A percentile compares a stretch with the other conserved stretches of the same genome.
Conservation (phyloP, 2,329 filamentous ascomycete species). For the Verticillium klebahnii region DNA sequence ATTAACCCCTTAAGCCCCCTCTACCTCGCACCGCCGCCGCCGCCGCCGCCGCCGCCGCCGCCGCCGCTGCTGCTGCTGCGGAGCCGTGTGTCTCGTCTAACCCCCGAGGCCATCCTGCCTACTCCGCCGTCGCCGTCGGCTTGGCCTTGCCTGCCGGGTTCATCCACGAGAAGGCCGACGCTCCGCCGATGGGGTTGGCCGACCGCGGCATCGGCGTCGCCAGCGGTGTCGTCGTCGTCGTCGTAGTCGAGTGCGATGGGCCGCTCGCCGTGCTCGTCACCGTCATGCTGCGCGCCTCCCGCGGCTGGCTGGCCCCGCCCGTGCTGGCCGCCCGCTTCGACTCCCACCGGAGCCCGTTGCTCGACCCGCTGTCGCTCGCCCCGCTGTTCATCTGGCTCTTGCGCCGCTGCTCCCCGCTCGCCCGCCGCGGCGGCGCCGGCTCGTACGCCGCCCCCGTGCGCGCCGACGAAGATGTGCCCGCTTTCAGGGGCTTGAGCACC, state of each 20-base stretch:
- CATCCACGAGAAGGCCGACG: slow-evolving; percentile 92
- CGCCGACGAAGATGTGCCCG: slow-evolving; percentile 37
- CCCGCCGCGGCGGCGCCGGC: slow-evolving; percentile 37
- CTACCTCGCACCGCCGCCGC: not conserved
- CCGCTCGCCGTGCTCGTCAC: slow-evolving; percentile 16
- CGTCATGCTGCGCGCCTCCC: slow-evolving; percentile 10
- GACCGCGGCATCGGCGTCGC: slow-evolving; percentile 42
- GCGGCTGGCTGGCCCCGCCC: slow-evolving; percentile 14
- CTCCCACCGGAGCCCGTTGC: slow-evolving; percentile 43
- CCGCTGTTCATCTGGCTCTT: slow-evolving; percentile 43
- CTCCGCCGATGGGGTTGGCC: slow-evolving; percentile 84
- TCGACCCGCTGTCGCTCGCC: slow-evolving; percentile 15
- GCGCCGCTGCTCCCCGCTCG: slow-evolving; percentile 44
- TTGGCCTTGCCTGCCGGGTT: slow-evolving; percentile 49
- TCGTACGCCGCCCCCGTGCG: slow-evolving; percentile 51
- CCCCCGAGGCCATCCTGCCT: not conserved
- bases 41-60: too few species aligned
- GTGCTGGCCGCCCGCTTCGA: slow-evolving; percentile 42
- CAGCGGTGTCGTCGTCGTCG: slow-evolving; percentile 19
- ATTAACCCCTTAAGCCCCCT: not conserved
- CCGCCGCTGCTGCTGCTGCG: too few species aligned
- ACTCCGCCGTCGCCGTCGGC: slow-evolving; percentile 19
- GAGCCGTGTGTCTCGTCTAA: too few species aligned
- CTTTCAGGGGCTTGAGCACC: slow-evolving; percentile 75
- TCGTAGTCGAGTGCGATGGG: slow-evolving; percentile 25